Evolutionary conservation across 208 protist genomes (phyloP), one percentile per base, ranked within the genome.

Genomic region (Wallacemonas collosoma): DNA sequence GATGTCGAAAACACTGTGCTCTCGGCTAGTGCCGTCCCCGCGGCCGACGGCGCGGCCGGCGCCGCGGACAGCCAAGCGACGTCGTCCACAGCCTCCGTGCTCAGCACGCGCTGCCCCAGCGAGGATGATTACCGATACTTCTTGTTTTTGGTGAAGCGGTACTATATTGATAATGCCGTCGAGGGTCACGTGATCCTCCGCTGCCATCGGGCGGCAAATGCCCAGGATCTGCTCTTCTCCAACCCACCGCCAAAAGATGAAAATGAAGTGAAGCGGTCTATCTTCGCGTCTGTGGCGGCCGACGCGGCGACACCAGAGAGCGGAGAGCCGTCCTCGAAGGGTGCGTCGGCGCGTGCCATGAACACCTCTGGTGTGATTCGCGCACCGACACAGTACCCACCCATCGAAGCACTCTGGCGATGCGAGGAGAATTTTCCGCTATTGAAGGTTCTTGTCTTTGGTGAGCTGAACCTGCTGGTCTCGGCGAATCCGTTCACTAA

Each of bases 101-200:
- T 43, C 4, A 38, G 2, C 36, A 12, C 66, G 3, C 72, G 82
- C n/a, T 85, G 72, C 36, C 88, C 91, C 1, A 81, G 65, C 4
- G 60, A 82, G 40, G 81, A 90, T 15, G 81, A 86, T 41, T 88
- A 87, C 66, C 54, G 75, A 2, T 96, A 96, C 76, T 96, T 94
- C 68, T 26, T 88, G 8, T 91, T 88, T 65, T 75, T 94, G 1
- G 86, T 93, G 41, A 87, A 91, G 56, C 82, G 83, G 53, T 96
- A 94, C 76, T 90, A 88, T 67, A 67, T 96, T 4, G 88, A 96
- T 47, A 96, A 96, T 54, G 91, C 83, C 8, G 88, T 96, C 26
- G 85, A 93, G 63, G 91, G 83, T 3, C 91, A 96, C 77, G 89
- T 96, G n/a, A 85, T 96, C 39, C 72, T 96, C 51, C 87, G 87